These are phyloP conservation scores for Vigna trinervia DNA, from an alignment of 306 rosid species.

Conservation along the genomic window DNA sequence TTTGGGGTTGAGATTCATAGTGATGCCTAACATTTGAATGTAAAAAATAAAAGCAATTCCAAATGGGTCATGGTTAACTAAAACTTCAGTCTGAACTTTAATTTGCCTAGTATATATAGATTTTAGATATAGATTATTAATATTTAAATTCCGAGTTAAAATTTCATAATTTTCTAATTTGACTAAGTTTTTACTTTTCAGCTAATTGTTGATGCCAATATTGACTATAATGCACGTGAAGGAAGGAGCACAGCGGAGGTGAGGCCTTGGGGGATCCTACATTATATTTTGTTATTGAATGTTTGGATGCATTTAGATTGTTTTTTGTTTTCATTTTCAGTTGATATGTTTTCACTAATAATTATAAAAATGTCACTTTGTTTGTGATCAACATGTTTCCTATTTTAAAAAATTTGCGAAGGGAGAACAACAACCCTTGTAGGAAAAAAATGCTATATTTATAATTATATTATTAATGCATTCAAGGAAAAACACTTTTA, in stretches of 20 bases:
- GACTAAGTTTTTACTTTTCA: slow-evolving; percentile 47
- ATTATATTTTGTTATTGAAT: slow-evolving; percentile 16
- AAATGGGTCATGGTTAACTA: slow-evolving; percentile 1
- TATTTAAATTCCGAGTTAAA: slow-evolving; percentile 26
- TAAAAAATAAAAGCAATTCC: not conserved
- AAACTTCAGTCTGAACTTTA: slow-evolving; percentile 17
- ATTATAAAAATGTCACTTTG: not conserved
- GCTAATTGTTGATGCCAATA: slow-evolving; percentile 76
- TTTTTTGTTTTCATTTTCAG: not conserved
- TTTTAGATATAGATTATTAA: slow-evolving; percentile 21
- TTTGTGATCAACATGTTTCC: not conserved
- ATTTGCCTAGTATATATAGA: slow-evolving; percentile 20
- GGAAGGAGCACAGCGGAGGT: slow-evolving; percentile 91
- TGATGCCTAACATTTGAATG: too few species aligned
- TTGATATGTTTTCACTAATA: not conserved
- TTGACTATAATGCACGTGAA: slow-evolving; percentile 86
- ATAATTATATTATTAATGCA: not conserved
- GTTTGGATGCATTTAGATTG: slow-evolving; percentile 10
- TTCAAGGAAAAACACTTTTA: not conserved
- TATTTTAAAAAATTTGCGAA: not conserved
- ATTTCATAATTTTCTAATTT: slow-evolving; percentile 28
- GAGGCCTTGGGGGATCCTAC: slow-evolving; percentile 45
- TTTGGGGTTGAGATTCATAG: too few species aligned
- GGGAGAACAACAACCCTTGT: not conserved
- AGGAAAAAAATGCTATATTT: not conserved